Percentiles rank a stretch among this genome's conserved stretches.
Evolutionary conservation across 805 yeast genomes (phyloP).

Genomic region (Candida gorgasii): DNA sequence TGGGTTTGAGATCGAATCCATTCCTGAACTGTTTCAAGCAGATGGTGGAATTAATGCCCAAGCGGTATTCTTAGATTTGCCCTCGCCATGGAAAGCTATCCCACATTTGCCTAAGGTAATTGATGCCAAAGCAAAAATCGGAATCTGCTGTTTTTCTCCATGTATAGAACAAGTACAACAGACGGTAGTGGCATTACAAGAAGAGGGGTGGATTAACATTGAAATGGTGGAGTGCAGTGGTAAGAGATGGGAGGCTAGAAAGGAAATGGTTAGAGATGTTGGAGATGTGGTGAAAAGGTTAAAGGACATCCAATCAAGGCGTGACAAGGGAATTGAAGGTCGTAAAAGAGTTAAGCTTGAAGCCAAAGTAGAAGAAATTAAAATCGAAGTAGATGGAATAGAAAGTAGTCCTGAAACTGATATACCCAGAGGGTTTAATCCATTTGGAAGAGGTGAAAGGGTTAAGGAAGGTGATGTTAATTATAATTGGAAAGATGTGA

Average conservation of each 20-base stretch:
- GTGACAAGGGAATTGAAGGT: slow-evolving; percentile 59
- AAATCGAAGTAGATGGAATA: slow-evolving; percentile 16
- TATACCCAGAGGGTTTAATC: slow-evolving; percentile 64
- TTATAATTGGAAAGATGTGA: slow-evolving; percentile 81
- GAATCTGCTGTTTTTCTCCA: slow-evolving; percentile 94
- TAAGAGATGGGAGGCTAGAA: slow-evolving; percentile 84
- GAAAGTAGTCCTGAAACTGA: slow-evolving; percentile 18
- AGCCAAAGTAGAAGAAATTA: slow-evolving; percentile 22
- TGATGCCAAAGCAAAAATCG: slow-evolving; percentile 51
- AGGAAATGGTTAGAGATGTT: slow-evolving; percentile 79
- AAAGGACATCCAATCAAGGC: slow-evolving; percentile 72
- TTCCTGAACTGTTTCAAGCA: slow-evolving; percentile 24
- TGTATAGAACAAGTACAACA: slow-evolving; percentile 96
- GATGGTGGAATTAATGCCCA: slow-evolving; percentile 54
- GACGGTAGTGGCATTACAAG: slow-evolving; percentile 73
- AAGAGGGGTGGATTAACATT: slow-evolving; percentile 77
- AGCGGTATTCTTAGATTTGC: slow-evolving; percentile 84
- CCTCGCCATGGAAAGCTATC: slow-evolving; percentile 96
- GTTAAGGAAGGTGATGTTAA: slow-evolving; percentile 83
- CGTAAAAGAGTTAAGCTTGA: slow-evolving; percentile 29
- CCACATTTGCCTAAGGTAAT: slow-evolving; percentile 67
- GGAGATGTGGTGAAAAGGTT: slow-evolving; percentile 77
- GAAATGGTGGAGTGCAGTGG: slow-evolving; percentile 93
- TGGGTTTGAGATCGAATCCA: slow-evolving; percentile 63
- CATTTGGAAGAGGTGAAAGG: slow-evolving; percentile 88